Evolutionary conservation across 1,139 yeast genomes (phyloP).

Genomic region (Magnusiomyces tetraspermus): DNA sequence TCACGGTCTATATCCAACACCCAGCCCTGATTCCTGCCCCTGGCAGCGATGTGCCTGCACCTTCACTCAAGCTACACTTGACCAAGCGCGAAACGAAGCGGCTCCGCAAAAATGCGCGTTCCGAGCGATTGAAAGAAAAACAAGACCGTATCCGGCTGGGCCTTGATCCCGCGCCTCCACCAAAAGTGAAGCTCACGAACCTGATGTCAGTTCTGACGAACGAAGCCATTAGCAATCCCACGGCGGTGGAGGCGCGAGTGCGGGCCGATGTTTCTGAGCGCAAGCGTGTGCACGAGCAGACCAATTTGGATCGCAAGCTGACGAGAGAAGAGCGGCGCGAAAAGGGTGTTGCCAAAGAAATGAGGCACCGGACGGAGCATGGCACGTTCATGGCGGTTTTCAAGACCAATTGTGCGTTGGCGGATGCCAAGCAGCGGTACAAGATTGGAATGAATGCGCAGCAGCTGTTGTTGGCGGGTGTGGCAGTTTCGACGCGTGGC

Average conservation of each 20-base stretch:
- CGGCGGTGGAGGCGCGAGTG: constrained; percentile 70
- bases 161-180: constrained; percentile 77
- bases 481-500: constrained; percentile 29
- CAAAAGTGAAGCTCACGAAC: constrained; percentile 75
- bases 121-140: constrained; percentile 51
- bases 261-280: constrained; percentile 60
- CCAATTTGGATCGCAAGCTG: constrained; percentile 54
- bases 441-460: constrained; percentile 74
- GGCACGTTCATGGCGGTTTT: constrained; percentile 58
- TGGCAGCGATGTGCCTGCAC: constrained; percentile 39
- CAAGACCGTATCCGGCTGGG: constrained; percentile 78
- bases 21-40: constrained; percentile 61
- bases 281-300: constrained; percentile 46
- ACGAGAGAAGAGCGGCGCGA: constrained; percentile 48
- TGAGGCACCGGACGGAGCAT: constrained; percentile 40
- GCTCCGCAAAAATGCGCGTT: constrained; percentile 61
- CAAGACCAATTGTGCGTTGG: constrained; percentile 40
- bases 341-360: constrained; percentile 40
- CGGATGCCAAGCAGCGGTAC: constrained; percentile 57
- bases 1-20: constrained; percentile 65
- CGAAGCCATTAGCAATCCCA: constrained; percentile 85
- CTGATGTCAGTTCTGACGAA: constrained; percentile 78
- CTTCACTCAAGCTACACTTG: constrained; percentile 42
- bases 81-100: constrained; percentile 74
- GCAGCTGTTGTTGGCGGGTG: constrained; percentile 58